Conservation (phyloP, 306 rosid genomes). For the barrel medic (Medicago truncatula) region DNA sequence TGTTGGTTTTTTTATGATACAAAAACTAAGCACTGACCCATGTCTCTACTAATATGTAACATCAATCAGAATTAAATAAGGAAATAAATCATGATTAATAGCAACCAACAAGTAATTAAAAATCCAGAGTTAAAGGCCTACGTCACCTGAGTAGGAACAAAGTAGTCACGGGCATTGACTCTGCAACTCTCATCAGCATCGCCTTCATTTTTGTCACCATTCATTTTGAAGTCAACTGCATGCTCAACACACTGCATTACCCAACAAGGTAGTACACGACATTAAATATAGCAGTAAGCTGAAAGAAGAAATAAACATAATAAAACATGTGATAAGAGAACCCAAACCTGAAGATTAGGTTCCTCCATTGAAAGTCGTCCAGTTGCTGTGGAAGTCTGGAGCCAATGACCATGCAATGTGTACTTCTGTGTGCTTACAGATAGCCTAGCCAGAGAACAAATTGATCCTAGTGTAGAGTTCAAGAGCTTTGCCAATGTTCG, state of each 20-base stretch:
- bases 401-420: slow-evolving; percentile 95
- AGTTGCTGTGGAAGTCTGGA: slow-evolving; percentile 95
- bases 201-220: slow-evolving; percentile 56
- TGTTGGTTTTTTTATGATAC: not conserved
- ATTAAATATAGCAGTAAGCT: slow-evolving; percentile 11
- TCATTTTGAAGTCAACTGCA: slow-evolving; percentile 73
- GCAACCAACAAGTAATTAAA: slow-evolving; percentile 24
- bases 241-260: slow-evolving; percentile 87
- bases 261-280: slow-evolving; percentile 40
- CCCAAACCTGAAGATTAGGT: slow-evolving; percentile 94
- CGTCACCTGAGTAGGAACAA: slow-evolving; percentile 86
- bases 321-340: slow-evolving; percentile 33
- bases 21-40: slow-evolving; percentile 1
- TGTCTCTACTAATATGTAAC: not conserved
- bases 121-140: slow-evolving; percentile 32
- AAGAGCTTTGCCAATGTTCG: slow-evolving; percentile 89
- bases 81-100: slow-evolving; percentile 18
- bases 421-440: slow-evolving; percentile 79
- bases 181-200: slow-evolving; percentile 53
- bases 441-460: slow-evolving; percentile 80
- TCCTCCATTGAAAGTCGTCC: slow-evolving; percentile 99
- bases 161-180: slow-evolving; percentile 92
- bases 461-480: slow-evolving; percentile 89
- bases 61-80: not conserved
- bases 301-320: slow-evolving; percentile 18